Conservation (phyloP, 306 rosid species). For the Vigna hirtella region DNA sequence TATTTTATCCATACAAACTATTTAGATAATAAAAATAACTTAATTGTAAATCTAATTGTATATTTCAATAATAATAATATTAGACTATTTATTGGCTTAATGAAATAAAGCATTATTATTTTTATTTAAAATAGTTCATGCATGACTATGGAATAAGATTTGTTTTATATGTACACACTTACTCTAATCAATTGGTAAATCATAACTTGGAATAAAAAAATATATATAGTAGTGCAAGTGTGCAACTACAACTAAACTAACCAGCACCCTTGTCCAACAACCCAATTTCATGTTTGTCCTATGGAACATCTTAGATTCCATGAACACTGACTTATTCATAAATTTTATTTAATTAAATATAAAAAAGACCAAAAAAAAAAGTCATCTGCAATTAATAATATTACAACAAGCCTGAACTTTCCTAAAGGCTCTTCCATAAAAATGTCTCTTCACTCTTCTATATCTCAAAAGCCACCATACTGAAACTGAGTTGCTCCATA, state of each 20-base stretch:
- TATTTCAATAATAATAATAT: too few species aligned
- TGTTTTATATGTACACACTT: not conserved
- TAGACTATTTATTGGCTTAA: not conserved
- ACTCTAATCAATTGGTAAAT: conserved; percentile 14
- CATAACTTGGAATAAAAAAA: not conserved
- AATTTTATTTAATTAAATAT: conserved; percentile 12
- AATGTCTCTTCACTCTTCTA: conserved; percentile 27
- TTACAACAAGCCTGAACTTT: conserved; percentile 4
- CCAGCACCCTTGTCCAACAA: conserved; percentile 41
- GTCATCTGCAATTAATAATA: not conserved
- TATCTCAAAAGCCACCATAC: conserved; percentile 58
- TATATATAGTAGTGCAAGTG: conserved; percentile 18
- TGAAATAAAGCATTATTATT: conserved; percentile 7
- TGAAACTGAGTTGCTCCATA: conserved; percentile 59
- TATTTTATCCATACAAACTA: too few species aligned
- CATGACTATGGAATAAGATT: conserved; percentile 3
- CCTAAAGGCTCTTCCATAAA: conserved; percentile 18
- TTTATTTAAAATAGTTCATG: not conserved
- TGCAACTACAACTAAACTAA: conserved; percentile 40
- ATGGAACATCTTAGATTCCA: conserved; percentile 26
- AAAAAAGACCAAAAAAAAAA: not conserved
- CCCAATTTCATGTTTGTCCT: conserved; percentile 47
- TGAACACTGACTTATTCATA: conserved; percentile 42
- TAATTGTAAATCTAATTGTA: too few species aligned
- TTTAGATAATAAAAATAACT: too few species aligned